Evolutionary conservation across 305 asterid genomes (phyloP), one percentile per base, ranked within the genome.

Genomic region (Fraxinus sp.): DNA sequence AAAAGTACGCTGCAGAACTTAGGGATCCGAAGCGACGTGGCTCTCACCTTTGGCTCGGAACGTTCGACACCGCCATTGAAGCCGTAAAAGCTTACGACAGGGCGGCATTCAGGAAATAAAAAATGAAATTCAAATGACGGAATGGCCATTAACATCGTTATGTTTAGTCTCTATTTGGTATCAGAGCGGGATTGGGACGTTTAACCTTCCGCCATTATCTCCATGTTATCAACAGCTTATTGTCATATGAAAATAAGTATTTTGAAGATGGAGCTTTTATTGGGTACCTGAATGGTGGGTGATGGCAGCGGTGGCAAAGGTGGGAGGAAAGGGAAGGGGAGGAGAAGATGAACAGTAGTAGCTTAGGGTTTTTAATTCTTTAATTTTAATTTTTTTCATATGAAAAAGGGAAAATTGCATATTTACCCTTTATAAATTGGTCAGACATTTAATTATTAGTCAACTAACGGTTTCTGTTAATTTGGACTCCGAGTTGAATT

Each of bases 21-120:
- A 93, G 96, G 0, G 93, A 93, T 70, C 94, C 97, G 7, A 80
- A 79, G 44, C 86, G 90, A 28, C 86, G 91, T 0, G 96, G 97
- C 9, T 86, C 94, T 5, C 84, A 94, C 13, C 89, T 93, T 41
- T 93, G 96, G 96, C 83, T 93, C 0, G 96, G 97, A 36, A 93
- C 97, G 0, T 93, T 86, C 79, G 89, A 90, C 20, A 88, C 88
- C 1, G 89, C 94, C 20, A 68, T 83, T 71, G 94, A 89, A 73
- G 97, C 95, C 14, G 97, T 94, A 0, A 90, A 68, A 86, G 97
- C 94, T 1, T 93, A 93, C 32, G 96, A 93, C 14, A 86, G 86
- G 66, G 95, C 97, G 3, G 96, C 97, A 11, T 93, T 89, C 62
- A 83, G 59, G 79, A 88, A 76, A 75, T 80, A 30, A 83, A 78